phyloP scores from a whole-genome alignment of 2,329 filamentous ascomycete genomes.

The Alternaria sp. region DNA sequence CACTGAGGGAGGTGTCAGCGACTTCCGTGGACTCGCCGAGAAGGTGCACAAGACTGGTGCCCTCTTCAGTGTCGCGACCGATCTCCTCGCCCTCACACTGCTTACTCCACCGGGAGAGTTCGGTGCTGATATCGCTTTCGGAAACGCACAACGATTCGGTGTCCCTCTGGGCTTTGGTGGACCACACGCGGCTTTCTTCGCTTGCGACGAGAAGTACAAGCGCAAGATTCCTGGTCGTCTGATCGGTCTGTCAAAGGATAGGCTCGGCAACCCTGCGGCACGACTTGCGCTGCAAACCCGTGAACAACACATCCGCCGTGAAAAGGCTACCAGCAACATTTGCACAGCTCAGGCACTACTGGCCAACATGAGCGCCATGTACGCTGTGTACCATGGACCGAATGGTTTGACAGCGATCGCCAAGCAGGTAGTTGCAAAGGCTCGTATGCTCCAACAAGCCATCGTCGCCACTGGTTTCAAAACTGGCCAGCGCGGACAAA shows the following conservation, averaged over 20 bases:
- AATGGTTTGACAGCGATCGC: conserved; percentile 84
- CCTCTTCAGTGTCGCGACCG: conserved; percentile 87
- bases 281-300: conserved; percentile 88
- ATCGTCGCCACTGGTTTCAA: conserved; percentile 70
- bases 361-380: conserved; percentile 96
- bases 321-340: conserved; percentile 97
- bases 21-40: conserved; percentile 78
- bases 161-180: conserved; percentile 92
- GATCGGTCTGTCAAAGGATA: conserved; percentile 90
- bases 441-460: conserved; percentile 73
- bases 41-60: conserved; percentile 79
- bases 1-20: conserved; percentile 80
- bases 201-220: conserved; percentile 90
- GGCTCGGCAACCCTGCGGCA: conserved; percentile 81
- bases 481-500: conserved; percentile 66
- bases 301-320: conserved; percentile 94
- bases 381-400: conserved; percentile 93
- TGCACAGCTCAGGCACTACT: conserved; percentile 94
- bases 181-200: conserved; percentile 97
- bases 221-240: conserved; percentile 91
- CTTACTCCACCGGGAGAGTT: conserved; percentile 92
- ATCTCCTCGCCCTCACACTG: conserved; percentile 85
- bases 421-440: conserved; percentile 75
- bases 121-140: conserved; percentile 94
- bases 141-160: conserved; percentile 89